A percentile compares a stretch with the other conserved stretches of the same genome.
Evolutionary conservation across 805 yeast genomes (phyloP).

Genomic region (Yarrowia sp.): DNA sequence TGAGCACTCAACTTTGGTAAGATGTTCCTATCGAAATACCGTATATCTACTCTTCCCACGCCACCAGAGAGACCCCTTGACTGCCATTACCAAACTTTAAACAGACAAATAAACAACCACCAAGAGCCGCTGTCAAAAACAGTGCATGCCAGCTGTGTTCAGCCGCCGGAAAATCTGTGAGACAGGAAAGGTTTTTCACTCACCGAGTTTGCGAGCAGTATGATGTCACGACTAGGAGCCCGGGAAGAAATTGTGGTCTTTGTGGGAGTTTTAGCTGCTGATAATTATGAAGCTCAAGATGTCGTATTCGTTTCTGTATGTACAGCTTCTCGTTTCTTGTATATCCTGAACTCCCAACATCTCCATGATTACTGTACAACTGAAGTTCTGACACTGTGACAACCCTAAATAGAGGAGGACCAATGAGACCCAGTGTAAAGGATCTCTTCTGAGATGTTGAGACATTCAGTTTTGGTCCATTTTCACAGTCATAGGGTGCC

Average conservation of each 20-base stretch:
- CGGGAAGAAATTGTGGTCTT: background rate
- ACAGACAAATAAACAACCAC: background rate
- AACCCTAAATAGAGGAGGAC: background rate
- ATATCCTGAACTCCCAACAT: background rate
- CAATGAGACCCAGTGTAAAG: background rate
- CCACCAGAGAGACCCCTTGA: too few species aligned
- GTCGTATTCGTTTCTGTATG: background rate
- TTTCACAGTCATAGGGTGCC: background rate
- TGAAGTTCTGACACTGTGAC: background rate
- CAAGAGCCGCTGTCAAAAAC: background rate
- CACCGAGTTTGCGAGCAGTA: conserved; percentile 1
- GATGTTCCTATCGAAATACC: too few species aligned
- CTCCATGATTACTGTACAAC: too few species aligned
- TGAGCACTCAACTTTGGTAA: too few species aligned
- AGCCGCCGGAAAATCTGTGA: conserved; percentile 19
- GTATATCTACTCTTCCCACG: too few species aligned
- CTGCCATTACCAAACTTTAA: background rate
- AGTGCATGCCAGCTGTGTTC: background rate
- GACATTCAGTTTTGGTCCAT: background rate
- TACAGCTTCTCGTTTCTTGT: too few species aligned
- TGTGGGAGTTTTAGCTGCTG: background rate
- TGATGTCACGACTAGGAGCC: background rate
- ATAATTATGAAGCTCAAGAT: background rate
- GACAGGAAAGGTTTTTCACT: background rate
- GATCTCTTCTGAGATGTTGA: background rate